Evolutionary conservation across 2,329 filamentous ascomycete genomes (phyloP), one percentile per base, ranked within the genome.

Genomic region (Colletotrichum sp.): DNA sequence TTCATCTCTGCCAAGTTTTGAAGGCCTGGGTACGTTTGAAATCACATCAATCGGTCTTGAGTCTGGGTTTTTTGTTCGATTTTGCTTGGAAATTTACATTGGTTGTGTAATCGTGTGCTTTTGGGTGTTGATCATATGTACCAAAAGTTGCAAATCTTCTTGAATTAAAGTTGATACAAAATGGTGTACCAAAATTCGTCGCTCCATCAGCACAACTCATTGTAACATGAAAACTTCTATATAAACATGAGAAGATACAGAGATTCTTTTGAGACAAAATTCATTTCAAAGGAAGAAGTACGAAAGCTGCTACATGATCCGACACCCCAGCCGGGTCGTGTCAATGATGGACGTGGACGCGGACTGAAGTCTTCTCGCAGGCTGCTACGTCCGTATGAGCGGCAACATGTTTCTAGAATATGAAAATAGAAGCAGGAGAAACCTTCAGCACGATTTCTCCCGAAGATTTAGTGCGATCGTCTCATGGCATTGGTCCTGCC

Each of bases 61-160:
- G n/a, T n/a, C n/a, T n/a, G n/a, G n/a, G 5, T 48, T n/a, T 48
- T 12, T n/a, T 2, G 3, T 1, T n/a, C 5, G 5, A 12, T 21
- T 48, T 48, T n/a, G 18, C 5, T 48, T 3, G 18, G 3, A n/a
- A 48, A 48, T 1, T 12, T 1, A 12, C 1, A 1, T 4, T 48
- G 18, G 2, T 48, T 48, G 10, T 48, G 9, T 21, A 2, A 3
- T 13, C 1, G 10, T 21, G 0, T 12, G 10, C 9, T 48, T 0
- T 1, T 5, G 1, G 12, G 7, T 9, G 1, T 48, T 0, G 10
- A 12, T 0, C 5, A 48, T 4, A 3, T 52, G 10, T 21, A 7
- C n/a, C 2, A 1, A 13, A 52, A 21, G 12, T 21, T 52, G 14
- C 12, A 4, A 26, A 16, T 16, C 55, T 1, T 26, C 0, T 9